Evolutionary conservation across 306 rosid genomes (phyloP).

Genomic region (Prosopis cineraria): DNA sequence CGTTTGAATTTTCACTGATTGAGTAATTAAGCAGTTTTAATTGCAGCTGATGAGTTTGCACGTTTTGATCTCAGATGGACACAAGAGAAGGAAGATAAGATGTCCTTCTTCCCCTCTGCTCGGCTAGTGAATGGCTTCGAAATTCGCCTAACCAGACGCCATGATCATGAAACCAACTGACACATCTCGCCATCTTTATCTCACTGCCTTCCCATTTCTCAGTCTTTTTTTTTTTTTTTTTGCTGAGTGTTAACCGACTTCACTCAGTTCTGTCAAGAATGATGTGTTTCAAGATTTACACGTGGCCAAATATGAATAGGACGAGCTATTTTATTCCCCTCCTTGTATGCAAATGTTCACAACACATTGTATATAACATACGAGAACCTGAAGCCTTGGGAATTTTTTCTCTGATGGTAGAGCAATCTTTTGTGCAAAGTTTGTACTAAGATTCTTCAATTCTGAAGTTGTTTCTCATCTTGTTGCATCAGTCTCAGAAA

Average conservation of each 20-base stretch:
- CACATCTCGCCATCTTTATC: slow-evolving; percentile 17
- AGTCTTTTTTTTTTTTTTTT: slow-evolving; percentile 30
- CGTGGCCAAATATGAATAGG: slow-evolving; percentile 28
- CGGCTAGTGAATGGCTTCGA: slow-evolving; percentile 86
- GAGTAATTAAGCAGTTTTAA: background rate
- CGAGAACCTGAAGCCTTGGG: background rate
- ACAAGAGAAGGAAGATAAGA: slow-evolving; percentile 74
- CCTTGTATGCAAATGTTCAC: slow-evolving; percentile 16
- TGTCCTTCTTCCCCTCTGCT: slow-evolving; percentile 96
- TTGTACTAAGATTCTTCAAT: background rate
- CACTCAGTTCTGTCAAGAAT: slow-evolving; percentile 41
- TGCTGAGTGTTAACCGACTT: slow-evolving; percentile 49
- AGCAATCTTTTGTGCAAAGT: background rate
- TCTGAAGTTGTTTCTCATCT: background rate
- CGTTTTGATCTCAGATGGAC: slow-evolving; percentile 67
- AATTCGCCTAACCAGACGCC: slow-evolving; percentile 56
- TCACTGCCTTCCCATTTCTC: slow-evolving; percentile 12
- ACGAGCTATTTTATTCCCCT: background rate
- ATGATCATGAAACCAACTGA: slow-evolving; percentile 32
- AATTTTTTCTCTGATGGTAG: slow-evolving; percentile 3
- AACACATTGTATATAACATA: slow-evolving; percentile 17
- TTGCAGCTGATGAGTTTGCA: slow-evolving; percentile 9
- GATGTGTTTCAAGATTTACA: slow-evolving; percentile 39
- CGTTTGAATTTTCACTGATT: background rate
- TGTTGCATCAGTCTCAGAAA: background rate